Percentiles rank a stretch among this genome's conserved stretches.
Evolutionary conservation across 1,139 yeast genomes (phyloP).

Genomic region (Kurtzmaniella quercitrusa): DNA sequence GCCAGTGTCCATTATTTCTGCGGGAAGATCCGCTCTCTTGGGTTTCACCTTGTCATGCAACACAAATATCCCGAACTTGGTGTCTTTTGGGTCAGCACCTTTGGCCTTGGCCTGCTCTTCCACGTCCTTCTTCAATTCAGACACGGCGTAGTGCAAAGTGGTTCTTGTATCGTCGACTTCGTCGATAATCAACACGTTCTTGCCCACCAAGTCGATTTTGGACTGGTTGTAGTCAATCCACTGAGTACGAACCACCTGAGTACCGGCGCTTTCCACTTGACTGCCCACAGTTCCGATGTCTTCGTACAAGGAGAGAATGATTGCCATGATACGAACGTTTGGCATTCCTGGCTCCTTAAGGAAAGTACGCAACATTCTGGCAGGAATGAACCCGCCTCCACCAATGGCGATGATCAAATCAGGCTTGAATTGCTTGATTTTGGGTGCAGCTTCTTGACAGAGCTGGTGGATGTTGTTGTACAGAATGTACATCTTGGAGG

Average conservation of each 20-base stretch:
- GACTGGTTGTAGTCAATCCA: constrained; percentile 87
- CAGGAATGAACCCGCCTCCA: constrained; percentile 96
- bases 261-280: constrained; percentile 64
- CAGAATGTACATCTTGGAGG: constrained; percentile 70
- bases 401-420: constrained; percentile 87
- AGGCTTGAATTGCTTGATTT: constrained; percentile 68
- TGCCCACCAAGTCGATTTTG: constrained; percentile 65
- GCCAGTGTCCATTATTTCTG: constrained; percentile 56
- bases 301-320: constrained; percentile 86
- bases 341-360: constrained; percentile 82
- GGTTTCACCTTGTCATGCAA: constrained; percentile 89
- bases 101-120: constrained; percentile 48
- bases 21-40: constrained; percentile 75
- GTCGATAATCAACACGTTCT: constrained; percentile 79
- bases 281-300: constrained; percentile 62
- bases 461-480: constrained; percentile 92
- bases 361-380: constrained; percentile 88
- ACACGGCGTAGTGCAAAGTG: constrained; percentile 85
- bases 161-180: constrained; percentile 97
- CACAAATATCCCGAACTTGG: constrained; percentile 85
- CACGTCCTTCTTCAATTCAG: constrained; percentile 83
- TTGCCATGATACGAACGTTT: constrained; percentile 90
- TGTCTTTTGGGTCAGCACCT: constrained; percentile 47
- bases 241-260: constrained; percentile 88
- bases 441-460: constrained; percentile 79